Conservation (phyloP, 2,329 filamentous ascomycete genomes). For the Monosporascus sp. region DNA sequence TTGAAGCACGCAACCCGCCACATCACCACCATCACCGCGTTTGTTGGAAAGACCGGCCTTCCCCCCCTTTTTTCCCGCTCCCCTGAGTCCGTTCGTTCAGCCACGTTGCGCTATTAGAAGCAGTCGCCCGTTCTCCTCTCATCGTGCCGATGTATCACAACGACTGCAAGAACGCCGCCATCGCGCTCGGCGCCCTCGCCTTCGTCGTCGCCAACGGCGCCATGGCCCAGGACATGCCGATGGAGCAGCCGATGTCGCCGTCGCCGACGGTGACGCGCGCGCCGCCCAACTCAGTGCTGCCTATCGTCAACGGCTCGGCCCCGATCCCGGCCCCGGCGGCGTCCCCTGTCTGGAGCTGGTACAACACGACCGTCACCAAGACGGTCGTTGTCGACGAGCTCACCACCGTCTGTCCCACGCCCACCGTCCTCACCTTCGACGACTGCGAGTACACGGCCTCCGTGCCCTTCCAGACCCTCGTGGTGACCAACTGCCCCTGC, state of each 20-base stretch:
- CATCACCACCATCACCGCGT: no score
- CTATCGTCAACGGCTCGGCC: conserved; percentile 2
- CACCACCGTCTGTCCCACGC: conserved; percentile 35
- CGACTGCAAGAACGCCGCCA: conserved; percentile 17
- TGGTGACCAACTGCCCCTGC: conserved; percentile 51
- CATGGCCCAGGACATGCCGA: conserved; percentile 8
- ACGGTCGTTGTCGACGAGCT: conserved; percentile 18
- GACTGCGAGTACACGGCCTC: conserved; percentile 49
- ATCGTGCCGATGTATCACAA: background rate
- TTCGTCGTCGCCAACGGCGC: conserved; percentile 17
- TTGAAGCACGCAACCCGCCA: no score
- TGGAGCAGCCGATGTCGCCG: conserved; percentile 1
- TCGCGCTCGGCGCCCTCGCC: conserved; percentile 20
- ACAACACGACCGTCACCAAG: conserved; percentile 21
- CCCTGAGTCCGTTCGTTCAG: background rate
- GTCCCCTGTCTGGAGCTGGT: conserved; percentile 17
- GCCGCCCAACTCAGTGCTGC: background rate
- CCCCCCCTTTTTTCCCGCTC: background rate
- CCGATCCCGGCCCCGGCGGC: background rate
- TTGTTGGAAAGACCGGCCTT: no score
- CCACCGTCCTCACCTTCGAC: conserved; percentile 47
- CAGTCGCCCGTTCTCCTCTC: background rate
- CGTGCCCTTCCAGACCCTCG: conserved; percentile 45
- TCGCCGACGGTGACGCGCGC: background rate
- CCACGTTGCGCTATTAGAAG: background rate